Evolutionary conservation across 495 filamentous ascomycete species (phyloP).

Genomic region (Hypoxylon crocopeplum): DNA sequence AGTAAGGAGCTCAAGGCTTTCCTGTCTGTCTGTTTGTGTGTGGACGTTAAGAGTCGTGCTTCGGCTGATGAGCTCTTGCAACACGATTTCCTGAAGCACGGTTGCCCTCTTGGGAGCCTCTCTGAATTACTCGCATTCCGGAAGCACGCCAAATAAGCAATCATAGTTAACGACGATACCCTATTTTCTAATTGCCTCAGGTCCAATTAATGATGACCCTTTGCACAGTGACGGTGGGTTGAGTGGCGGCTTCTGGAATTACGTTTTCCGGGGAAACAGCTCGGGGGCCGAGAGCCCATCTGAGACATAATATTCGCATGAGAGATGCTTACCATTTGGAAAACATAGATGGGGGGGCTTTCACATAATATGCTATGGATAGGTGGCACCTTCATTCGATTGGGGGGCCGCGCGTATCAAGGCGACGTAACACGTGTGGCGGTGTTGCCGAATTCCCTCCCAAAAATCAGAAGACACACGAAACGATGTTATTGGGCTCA

Average conservation of each 20-base stretch:
- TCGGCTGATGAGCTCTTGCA: slow-evolving; percentile 85
- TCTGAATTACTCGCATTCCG: slow-evolving; percentile 85
- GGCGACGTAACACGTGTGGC: slow-evolving; percentile 8
- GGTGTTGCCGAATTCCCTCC: slow-evolving; percentile 1
- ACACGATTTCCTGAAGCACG: slow-evolving; percentile 79
- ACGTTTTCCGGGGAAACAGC: slow-evolving; percentile 8
- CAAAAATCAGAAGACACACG: slow-evolving; percentile 6
- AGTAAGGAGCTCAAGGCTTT: slow-evolving; percentile 97
- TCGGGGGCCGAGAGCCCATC: slow-evolving; percentile 12
- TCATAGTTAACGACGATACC: slow-evolving; percentile 34
- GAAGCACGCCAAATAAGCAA: slow-evolving; percentile 55
- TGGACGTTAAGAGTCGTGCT: slow-evolving; percentile 93
- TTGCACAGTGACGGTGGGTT: slow-evolving; percentile 6
- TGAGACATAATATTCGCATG: slow-evolving; percentile 29
- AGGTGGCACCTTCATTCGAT: slow-evolving; percentile 15
- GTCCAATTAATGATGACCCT: not conserved
- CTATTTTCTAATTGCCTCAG: slow-evolving; percentile 17
- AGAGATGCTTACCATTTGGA: slow-evolving; percentile 22
- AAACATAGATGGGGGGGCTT: slow-evolving; percentile 30
- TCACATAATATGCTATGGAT: slow-evolving; percentile 24
- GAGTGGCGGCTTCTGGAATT: slow-evolving; percentile 14
- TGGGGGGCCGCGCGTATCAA: slow-evolving; percentile 2
- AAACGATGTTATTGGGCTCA: slow-evolving; percentile 24
- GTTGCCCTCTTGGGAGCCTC: slow-evolving; percentile 80
- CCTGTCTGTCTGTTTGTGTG: slow-evolving; percentile 92